Base-by-base conservation (phyloP, 495 filamentous ascomycete species). In the Lentithecium fluviatile region DNA sequence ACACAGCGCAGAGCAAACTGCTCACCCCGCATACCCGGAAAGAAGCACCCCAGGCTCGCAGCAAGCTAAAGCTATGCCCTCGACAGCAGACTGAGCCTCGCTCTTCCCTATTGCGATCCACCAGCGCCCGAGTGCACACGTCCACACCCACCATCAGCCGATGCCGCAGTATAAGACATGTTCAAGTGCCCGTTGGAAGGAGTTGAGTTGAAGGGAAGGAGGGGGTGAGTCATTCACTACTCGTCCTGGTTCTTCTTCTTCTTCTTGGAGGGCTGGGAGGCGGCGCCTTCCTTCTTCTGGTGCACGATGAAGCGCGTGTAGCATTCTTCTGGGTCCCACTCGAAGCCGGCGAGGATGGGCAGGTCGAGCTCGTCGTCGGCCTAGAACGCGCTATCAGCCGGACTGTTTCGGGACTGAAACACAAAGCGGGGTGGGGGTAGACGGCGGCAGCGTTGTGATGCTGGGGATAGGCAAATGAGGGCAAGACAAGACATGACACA, bases 251-350 rank as follows among this genome's bases (percentile, higher is more conserved):
- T 38, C 80, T 87, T 87, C 79, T 87, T 88, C 75, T 83, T 83
- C 66, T 77, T 76, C 55, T 74, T 76, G 52, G 79, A 68, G 36
- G 78, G 19, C 6, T 4, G 68, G 51, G 69, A 70, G 8, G 79
- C 74, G 12, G 78, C 77, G 29, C 81, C 83, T 69, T 86, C 80
- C 69, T 87, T 87, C 71, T 85, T 88, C 73, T 91, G 86, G 75
- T 95, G 90, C 54, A 96, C 90, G 60, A 90, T 79, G 64, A 96
- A 79, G 24, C 83, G 81, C 61, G 79, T 74, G 64, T 83, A 87
- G 71, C 80, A 89, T 75, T 93, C 89, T 65, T 94, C 88, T 72
- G 89, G 87, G 75, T 93, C 87, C 90, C 91, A 96, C 79, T 95
- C 91, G 80, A 96, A 96, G 58, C 91, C 91, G 62, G 85, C 85